Evolutionary conservation across 495 filamentous ascomycete genomes (phyloP).

Genomic region (Lepraria neglecta): DNA sequence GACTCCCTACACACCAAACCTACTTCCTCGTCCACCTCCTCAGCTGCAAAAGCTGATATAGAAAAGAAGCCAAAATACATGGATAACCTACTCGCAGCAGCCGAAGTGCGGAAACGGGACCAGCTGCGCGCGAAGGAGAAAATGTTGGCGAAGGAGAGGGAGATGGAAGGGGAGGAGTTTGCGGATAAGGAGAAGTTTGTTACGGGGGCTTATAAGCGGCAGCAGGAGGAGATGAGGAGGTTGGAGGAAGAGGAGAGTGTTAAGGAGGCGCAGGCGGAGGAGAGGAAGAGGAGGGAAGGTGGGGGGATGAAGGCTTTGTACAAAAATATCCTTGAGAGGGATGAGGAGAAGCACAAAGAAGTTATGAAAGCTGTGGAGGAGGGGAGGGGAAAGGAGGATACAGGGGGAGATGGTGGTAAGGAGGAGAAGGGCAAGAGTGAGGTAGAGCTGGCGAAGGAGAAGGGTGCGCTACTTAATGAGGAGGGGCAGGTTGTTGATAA

Average conservation of each 20-base stretch:
- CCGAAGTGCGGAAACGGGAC: constrained; percentile 83
- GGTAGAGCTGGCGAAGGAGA: constrained; percentile 63
- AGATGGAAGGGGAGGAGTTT: constrained; percentile 89
- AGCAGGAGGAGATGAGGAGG: constrained; percentile 75
- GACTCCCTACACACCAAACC: constrained; percentile 45
- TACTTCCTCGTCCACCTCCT: constrained; percentile 31
- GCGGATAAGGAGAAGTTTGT: constrained; percentile 96
- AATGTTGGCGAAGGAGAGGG: constrained; percentile 76
- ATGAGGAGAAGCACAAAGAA: constrained; percentile 68
- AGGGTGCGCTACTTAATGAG: constrained; percentile 73
- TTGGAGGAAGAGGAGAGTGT: constrained; percentile 74
- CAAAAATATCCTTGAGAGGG: constrained; percentile 68
- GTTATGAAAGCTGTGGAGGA: constrained; percentile 63
- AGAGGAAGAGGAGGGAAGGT: constrained; percentile 52
- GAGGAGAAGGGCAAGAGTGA: constrained; percentile 57
- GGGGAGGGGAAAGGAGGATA: constrained; percentile 40
- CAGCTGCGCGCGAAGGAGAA: constrained; percentile 82
- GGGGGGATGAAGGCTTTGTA: constrained; percentile 86
- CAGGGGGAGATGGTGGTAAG: constrained; percentile 26
- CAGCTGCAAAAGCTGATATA: constrained; percentile 19
- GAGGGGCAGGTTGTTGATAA: constrained; percentile 94
- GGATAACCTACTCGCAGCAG: constrained; percentile 67
- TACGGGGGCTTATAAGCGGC: constrained; percentile 87
- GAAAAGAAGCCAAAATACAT: constrained; percentile 68
- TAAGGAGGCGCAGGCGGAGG: constrained; percentile 62